phyloP scores from a whole-genome alignment of 495 filamentous ascomycete genomes.

The Daldinia vernicosa region DNA sequence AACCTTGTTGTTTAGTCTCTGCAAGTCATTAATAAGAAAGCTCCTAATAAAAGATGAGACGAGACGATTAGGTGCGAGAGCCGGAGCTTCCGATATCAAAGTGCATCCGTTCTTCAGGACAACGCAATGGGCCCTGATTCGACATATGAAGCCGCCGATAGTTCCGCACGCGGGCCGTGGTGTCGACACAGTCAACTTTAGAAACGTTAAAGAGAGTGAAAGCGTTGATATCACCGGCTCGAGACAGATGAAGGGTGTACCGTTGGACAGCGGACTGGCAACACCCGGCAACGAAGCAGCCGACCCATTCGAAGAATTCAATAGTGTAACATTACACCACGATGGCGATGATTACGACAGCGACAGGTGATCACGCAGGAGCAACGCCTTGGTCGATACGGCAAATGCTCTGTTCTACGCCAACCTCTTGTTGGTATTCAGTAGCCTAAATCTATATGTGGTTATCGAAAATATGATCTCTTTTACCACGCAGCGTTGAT shows the following conservation, averaged over 20 bases:
- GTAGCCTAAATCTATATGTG: not conserved
- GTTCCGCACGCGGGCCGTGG: conserved; percentile 91
- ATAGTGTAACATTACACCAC: conserved; percentile 97
- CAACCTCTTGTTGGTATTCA: not conserved
- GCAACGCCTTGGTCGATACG: not conserved
- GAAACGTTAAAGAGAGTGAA: conserved; percentile 95
- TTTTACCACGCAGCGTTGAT: conserved; percentile 9
- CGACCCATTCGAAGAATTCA: conserved; percentile 99
- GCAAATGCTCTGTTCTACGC: not conserved
- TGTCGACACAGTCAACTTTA: conserved; percentile 94
- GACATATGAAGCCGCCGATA: conserved; percentile 99
- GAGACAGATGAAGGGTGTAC: conserved; percentile 71
- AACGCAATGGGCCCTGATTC: conserved; percentile 95
- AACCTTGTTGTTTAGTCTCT: conserved; percentile 66
- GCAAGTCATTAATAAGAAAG: conserved; percentile 97
- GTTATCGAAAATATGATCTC: not conserved
- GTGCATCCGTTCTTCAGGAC: conserved; percentile 94
- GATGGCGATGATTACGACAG: conserved; percentile 77
- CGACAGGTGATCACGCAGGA: conserved; percentile 26
- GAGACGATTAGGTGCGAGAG: conserved; percentile 90
- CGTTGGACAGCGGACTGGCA: conserved; percentile 81
- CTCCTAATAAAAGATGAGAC: conserved; percentile 98
- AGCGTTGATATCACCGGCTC: conserved; percentile 89
- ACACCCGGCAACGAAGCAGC: conserved; percentile 84
- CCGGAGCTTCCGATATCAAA: conserved; percentile 96